These are phyloP conservation scores for Saturnispora ahearnii DNA, from an alignment of 805 yeast species.

Conservation along the genomic window DNA sequence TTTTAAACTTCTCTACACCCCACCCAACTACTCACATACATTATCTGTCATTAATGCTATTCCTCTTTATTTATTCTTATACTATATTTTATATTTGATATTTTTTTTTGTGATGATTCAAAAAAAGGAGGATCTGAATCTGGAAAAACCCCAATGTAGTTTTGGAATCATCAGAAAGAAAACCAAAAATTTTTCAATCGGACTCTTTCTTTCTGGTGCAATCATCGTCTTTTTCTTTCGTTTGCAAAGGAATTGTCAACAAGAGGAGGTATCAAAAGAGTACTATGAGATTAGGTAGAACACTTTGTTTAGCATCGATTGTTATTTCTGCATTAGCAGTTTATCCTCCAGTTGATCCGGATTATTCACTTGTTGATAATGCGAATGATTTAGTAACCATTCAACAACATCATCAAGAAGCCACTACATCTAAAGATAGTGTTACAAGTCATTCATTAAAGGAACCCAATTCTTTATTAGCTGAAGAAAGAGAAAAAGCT, in stretches of 20 bases:
- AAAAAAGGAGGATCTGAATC: neutral
- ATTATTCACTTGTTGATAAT: slow-evolving; percentile 1
- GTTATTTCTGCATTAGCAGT: slow-evolving; percentile 10
- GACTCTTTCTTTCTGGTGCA: neutral
- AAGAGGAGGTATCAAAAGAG: neutral
- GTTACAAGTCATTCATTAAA: neutral
- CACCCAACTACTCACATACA: neutral
- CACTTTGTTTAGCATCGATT: neutral
- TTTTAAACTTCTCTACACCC: neutral
- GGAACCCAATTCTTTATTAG: neutral
- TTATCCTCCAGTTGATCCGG: slow-evolving; percentile 13
- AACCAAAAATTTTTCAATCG: neutral
- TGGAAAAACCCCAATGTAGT: neutral
- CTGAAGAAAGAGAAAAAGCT: neutral
- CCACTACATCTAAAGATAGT: neutral
- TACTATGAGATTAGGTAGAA: neutral
- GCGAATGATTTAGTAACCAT: slow-evolving; percentile 13
- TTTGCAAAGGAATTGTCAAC: neutral
- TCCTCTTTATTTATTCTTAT: neutral
- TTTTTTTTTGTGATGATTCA: neutral
- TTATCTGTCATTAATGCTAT: neutral
- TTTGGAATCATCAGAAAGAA: neutral
- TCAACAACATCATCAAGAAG: slow-evolving; percentile 2
- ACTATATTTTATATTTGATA: neutral
- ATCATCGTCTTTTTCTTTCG: neutral